Base-by-base conservation (phyloP, 1,284 basidiomycete genomes). In the Sanghuangporus weigelae region DNA sequence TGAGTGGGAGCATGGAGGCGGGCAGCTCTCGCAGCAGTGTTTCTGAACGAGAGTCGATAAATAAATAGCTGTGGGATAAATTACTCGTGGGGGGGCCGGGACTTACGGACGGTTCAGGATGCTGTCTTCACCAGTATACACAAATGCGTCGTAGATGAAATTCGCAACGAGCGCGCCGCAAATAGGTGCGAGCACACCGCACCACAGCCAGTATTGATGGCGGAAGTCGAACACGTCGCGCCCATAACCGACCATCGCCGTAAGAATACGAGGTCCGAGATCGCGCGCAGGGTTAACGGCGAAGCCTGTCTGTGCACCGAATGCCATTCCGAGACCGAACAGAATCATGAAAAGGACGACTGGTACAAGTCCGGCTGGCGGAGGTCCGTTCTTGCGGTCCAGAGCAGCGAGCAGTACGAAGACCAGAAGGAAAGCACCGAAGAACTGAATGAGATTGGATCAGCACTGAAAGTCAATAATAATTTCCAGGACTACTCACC, bases 241-340 rank as follows among this genome's bases (percentile, higher is more conserved):
- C 14, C 85, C 85, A 68, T 88, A 89, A 31, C 86, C 82, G 4
- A 80, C 79, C 77, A 87, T 81, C 49, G 83, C 80, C 1, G 84
- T 83, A 69, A 86, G 74, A 56, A 88, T 72, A 3, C 86, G 75
- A 0, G 86, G 86, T 8, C 86, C 86, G 5, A 86, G 73, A 70
- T 88, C 87, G 66, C 87, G 80, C 2, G 86, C 86, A 11, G 85
- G 84, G 69, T 87, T 89, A 55, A 89, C 74, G 2, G 83, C 83
- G 67, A 78, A 84, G n/a, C 76, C 82, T 3, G 87, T 88, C 67
- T 88, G 79, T 76, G 82, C 78, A 12, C 86, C 86, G 53, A 88
- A 75, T 16, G 73, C 74, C 0, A 78, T 70, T 40, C 81, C 82
- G 59, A 87, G 82, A 11, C 80, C 86, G 46, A 87, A 76, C 40